A percentile compares a stretch with the other conserved stretches of the same genome.
Conservation (phyloP, 805 yeast species). For the Starmerella geochares region DNA sequence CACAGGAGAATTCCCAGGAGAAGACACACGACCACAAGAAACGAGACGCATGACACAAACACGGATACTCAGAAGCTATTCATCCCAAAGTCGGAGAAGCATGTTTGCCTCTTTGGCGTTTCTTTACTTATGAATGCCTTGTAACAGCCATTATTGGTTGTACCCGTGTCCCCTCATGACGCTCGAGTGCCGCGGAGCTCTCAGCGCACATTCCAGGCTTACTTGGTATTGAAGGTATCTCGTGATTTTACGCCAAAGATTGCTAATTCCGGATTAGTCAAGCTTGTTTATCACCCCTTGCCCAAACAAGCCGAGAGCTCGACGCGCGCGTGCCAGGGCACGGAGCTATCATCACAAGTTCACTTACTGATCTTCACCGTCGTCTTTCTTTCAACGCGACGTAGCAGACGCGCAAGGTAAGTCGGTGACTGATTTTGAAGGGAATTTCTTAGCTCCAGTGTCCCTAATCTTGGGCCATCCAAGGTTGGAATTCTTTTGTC, state of each 20-base stretch:
- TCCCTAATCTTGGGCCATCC: too few relatives aligned
- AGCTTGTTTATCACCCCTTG: not conserved
- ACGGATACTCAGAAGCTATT: not conserved
- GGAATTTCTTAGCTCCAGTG: too few relatives aligned
- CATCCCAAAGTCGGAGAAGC: too few relatives aligned
- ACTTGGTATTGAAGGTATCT: not conserved
- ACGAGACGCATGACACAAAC: not conserved
- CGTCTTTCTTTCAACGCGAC: not conserved
- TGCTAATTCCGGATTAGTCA: not conserved
- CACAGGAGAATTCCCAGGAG: not conserved
- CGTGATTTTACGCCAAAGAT: not conserved
- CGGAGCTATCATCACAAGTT: not conserved
- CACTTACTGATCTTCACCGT: not conserved
- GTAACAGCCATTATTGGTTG: too few relatives aligned
- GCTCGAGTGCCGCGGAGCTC: not conserved
- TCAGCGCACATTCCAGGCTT: not conserved
- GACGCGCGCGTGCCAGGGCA: conserved; percentile 9
- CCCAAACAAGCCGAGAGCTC: not conserved
- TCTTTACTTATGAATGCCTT: too few relatives aligned
- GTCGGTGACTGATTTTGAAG: not conserved
- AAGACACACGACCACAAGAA: too few relatives aligned
- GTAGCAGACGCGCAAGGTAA: not conserved
- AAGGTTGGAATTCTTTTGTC: not conserved
- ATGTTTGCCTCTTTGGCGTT: too few relatives aligned
- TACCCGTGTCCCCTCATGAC: too few relatives aligned